These are phyloP conservation scores for Yamadazyma spencermartinsiae DNA, from an alignment of 1,139 yeast genomes.

Conservation along the genomic window DNA sequence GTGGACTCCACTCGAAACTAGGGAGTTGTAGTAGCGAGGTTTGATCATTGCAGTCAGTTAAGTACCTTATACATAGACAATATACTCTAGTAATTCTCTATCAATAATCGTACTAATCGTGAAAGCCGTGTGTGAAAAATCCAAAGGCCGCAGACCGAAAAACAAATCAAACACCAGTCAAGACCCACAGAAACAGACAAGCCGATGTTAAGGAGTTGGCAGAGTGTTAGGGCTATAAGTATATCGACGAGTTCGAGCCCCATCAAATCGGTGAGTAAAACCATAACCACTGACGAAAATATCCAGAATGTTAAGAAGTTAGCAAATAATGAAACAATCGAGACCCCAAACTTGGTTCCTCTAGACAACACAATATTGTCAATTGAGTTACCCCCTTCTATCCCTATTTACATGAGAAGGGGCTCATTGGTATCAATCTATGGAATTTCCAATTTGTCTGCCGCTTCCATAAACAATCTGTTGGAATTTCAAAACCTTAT, in stretches of 20 bases:
- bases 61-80: too few relatives aligned
- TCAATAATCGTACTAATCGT: too few relatives aligned
- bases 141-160: not conserved
- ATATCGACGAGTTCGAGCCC: slow-evolving; percentile 10
- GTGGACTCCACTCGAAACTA: too few relatives aligned
- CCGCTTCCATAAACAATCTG: slow-evolving; percentile 27
- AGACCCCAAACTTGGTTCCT: slow-evolving; percentile 32
- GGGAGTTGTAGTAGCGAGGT: too few relatives aligned
- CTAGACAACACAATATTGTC: slow-evolving; percentile 47
- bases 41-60: too few relatives aligned
- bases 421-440: slow-evolving; percentile 52
- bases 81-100: too few relatives aligned
- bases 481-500: slow-evolving; percentile 38
- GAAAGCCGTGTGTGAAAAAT: not conserved
- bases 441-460: slow-evolving; percentile 27
- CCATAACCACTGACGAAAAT: slow-evolving; percentile 19
- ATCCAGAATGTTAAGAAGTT: slow-evolving; percentile 22
- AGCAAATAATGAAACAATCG: slow-evolving; percentile 18
- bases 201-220: not conserved
- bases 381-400: slow-evolving; percentile 55
- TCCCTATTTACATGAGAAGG: slow-evolving; percentile 49
- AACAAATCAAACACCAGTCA: not conserved
- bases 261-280: slow-evolving; percentile 11
- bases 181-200: not conserved
- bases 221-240: slow-evolving; percentile 8